Conservation (phyloP, 2,329 filamentous ascomycete genomes). For the Kalaharituber pfeilii region DNA sequence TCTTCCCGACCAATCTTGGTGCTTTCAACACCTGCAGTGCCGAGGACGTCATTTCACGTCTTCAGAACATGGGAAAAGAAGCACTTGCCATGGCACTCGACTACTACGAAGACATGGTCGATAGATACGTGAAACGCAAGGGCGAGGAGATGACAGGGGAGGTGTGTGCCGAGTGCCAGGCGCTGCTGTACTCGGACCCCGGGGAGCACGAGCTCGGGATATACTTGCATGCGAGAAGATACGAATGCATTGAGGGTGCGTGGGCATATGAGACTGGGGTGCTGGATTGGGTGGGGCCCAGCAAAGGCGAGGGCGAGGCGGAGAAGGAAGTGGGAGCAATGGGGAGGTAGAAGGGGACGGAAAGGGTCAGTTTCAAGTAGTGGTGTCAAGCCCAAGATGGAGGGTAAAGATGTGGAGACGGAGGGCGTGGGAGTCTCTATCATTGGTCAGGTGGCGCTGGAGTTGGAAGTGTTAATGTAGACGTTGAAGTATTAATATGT, state of each 20-base stretch:
- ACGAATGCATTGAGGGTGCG: conserved; percentile 62
- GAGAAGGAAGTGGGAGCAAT: no score
- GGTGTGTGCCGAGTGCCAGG: conserved; percentile 62
- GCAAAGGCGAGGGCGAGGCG: no score
- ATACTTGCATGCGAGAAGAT: conserved; percentile 81
- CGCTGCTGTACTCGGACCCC: conserved; percentile 83
- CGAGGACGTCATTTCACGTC: conserved; percentile 70
- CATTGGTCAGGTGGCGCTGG: no score
- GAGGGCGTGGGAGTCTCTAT: no score
- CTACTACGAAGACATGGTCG: conserved; percentile 83
- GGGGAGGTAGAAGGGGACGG: no score
- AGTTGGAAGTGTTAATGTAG: no score
- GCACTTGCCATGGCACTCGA: conserved; percentile 79
- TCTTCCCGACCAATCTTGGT: conserved; percentile 72
- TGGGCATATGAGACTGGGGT: conserved; percentile 81
- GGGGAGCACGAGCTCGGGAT: conserved; percentile 77
- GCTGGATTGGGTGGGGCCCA: conserved; percentile 63
- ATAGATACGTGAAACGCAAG: conserved; percentile 67
- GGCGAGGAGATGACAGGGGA: conserved; percentile 87
- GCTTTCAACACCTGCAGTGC: conserved; percentile 37
- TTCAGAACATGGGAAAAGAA: conserved; percentile 83
- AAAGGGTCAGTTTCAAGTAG: no score
- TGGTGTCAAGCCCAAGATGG: no score
- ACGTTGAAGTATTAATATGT: no score
- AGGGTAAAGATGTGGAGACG: no score